Conservation (phyloP, 495 filamentous ascomycete genomes). For the Trichoderma virens region DNA sequence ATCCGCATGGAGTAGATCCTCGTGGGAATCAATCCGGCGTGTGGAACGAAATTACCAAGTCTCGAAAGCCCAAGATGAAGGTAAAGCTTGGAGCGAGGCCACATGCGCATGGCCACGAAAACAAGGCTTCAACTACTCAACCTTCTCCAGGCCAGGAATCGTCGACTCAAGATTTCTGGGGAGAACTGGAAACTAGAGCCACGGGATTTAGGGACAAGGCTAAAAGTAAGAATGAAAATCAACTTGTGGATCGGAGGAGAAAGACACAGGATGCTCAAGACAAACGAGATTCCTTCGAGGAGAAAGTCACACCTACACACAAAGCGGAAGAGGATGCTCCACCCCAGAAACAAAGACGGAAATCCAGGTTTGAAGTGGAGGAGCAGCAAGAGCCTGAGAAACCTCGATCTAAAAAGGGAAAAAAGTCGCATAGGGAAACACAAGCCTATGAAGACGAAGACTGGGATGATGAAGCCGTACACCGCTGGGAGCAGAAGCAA, state of each 20-base stretch:
- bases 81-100: background rate
- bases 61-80: background rate
- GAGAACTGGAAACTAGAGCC: slow-evolving; percentile 4
- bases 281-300: background rate
- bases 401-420: slow-evolving; percentile 3
- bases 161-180: slow-evolving; percentile 3
- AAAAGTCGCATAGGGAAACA: background rate
- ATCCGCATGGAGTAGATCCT: background rate
- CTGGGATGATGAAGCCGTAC: slow-evolving; percentile 28
- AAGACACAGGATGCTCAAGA: background rate
- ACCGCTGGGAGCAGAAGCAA: slow-evolving; percentile 19
- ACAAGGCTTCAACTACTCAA: background rate
- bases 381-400: background rate
- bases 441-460: slow-evolving; percentile 14
- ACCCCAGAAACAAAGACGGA: background rate
- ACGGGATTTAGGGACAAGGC: background rate
- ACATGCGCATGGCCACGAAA: background rate
- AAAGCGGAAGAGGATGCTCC: background rate
- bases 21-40: background rate
- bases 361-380: slow-evolving; percentile 1
- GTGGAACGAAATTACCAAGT: background rate
- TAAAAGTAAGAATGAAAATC: slow-evolving; percentile 6
- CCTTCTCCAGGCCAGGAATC: background rate
- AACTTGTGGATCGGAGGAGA: slow-evolving; percentile 14
- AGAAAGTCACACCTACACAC: background rate